A percentile compares a stretch with the other conserved stretches of the same genome.
Conservation (phyloP, 257 asterid species). For the Gentiana macrophylla region DNA sequence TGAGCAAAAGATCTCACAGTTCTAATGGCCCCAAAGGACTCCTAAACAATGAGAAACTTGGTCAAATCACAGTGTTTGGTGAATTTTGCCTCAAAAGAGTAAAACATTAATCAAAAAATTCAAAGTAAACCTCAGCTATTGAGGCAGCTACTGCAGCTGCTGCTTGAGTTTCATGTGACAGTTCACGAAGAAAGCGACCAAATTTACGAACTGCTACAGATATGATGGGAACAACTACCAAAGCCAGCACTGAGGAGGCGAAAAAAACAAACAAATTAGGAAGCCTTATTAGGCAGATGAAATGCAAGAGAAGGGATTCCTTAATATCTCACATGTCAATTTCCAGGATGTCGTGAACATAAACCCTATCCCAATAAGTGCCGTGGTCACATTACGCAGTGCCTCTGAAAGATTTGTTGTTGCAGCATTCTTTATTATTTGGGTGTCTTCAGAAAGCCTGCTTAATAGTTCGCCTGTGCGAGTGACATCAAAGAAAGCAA, state of each 20-base stretch:
- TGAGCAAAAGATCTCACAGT: slow-evolving; percentile 91
- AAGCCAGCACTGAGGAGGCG: slow-evolving; percentile 51
- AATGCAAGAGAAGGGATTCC: neutral
- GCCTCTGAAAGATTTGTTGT: slow-evolving; percentile 88
- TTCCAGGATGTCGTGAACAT: slow-evolving; percentile 87
- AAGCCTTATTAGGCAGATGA: neutral
- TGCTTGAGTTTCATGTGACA: slow-evolving; percentile 81
- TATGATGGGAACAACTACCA: slow-evolving; percentile 70
- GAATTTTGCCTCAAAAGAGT: neutral
- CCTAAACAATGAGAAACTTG: slow-evolving; percentile 27
- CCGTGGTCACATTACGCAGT: slow-evolving; percentile 65
- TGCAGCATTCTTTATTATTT: slow-evolving; percentile 82
- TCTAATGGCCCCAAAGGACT: slow-evolving; percentile 78
- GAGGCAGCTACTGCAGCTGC: slow-evolving; percentile 91
- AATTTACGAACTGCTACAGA: slow-evolving; percentile 58
- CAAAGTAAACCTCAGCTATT: slow-evolving; percentile 61
- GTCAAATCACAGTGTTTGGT: neutral
- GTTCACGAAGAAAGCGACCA: slow-evolving; percentile 71
- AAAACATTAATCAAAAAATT: slow-evolving; percentile 2
- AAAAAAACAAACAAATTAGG: neutral
- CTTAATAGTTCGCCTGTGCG: slow-evolving; percentile 89
- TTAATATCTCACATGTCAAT: slow-evolving; percentile 17
- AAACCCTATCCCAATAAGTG: slow-evolving; percentile 70
- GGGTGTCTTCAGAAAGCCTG: slow-evolving; percentile 91
- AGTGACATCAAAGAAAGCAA: slow-evolving; percentile 81